Evolutionary conservation across 176 grass and related monocot species (phyloP), one percentile per base, ranked within the genome.

Genomic region (Rhipidocladum racemiflorum): DNA sequence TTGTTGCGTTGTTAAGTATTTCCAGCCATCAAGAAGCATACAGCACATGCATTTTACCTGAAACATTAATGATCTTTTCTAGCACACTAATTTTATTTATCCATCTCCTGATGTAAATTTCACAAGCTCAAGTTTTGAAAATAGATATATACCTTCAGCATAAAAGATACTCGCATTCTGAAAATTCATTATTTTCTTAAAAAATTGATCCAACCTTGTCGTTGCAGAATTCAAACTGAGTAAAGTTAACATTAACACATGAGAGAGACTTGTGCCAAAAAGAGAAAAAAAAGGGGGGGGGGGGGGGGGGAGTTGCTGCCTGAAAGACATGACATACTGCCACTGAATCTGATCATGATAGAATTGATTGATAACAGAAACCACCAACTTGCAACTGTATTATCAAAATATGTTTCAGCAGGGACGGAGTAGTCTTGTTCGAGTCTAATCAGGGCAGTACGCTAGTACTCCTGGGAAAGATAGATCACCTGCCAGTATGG

Each of bases 361-460:
- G 36, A 89, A 77, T 46, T 85, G 54, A 46, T 9, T 46, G 83
- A 49, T 76, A 82, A 77, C 55, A 50, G 36, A 77, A 77, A 84
- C 60, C 45, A 59, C 80, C 72, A 65, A 70, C 27, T 39, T 48
- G 45, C 65, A 70, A 85, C 46, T 50, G 74, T 48, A 48, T 59
- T 77, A 11, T 40, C 56, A 75, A 68, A 76, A 75, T 51, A n/a
- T 46, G 35, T 62, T n/a, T 85, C 63, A 70, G 50, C 6, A 23
- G 4, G 53, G 16, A 65, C 21, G 10, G 5, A 27, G 21, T 15
- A 55, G 45, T 82, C 56, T 7, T 71, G 55, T 38, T 76, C 36
- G 38, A 72, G 59, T 77, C 72, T 46, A 65, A 77, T 82, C 56
- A 38, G 24, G 15, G 36, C 30, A 13, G 72, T 60, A 66, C 56